Evolutionary conservation across 2,329 filamentous ascomycete species (phyloP), one percentile per base, ranked within the genome.

Genomic region (Cladosporium cucumerinum): DNA sequence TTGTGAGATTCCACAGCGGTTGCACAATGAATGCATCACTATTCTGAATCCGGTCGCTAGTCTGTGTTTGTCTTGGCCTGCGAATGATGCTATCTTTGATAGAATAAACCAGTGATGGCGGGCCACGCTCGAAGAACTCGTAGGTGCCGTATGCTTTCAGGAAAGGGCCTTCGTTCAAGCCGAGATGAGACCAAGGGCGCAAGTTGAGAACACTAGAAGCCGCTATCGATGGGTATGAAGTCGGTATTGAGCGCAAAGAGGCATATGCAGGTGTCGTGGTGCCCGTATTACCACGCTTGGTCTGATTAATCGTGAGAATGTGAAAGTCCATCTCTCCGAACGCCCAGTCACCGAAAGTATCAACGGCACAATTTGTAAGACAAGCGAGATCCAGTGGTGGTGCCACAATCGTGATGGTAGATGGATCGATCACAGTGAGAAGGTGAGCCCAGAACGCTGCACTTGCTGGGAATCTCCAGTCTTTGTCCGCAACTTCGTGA

Each of bases 81-180:
- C 25, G 46, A 5, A 75, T 57, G 39, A 74, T 60, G 60, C 67
- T 68, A 43, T 71, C 64, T 51, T 69, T 71, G 69, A 75, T 74
- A 55, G 67, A 70, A 66, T 71, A 66, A 12, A 75, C 68, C n/a
- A 75, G 60, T 1, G 69, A 70, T 4, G 74, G 73, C 7, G 89
- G 84, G 1, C 82, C 80, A 52, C 86, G 86, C 39, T 87, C 80
- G 71, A 89, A 91, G 76, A 88, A 92, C 70, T 92, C 87, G 73
- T 91, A 89, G 4, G 85, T 87, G 55, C 84, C 84, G 77, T 91
- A 93, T 6, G 86, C 88, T 65, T 83, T 83, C n/a, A 89, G 83
- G 5, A 87, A 91, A 0, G 89, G 91, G 10, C 89, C 89, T 77
- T 94, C 90, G 73, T 93, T 93, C 68, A 92, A 84, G 1, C 85